phyloP scores from a whole-genome alignment of 495 filamentous ascomycete genomes.

The Penicillium flavigenum region DNA sequence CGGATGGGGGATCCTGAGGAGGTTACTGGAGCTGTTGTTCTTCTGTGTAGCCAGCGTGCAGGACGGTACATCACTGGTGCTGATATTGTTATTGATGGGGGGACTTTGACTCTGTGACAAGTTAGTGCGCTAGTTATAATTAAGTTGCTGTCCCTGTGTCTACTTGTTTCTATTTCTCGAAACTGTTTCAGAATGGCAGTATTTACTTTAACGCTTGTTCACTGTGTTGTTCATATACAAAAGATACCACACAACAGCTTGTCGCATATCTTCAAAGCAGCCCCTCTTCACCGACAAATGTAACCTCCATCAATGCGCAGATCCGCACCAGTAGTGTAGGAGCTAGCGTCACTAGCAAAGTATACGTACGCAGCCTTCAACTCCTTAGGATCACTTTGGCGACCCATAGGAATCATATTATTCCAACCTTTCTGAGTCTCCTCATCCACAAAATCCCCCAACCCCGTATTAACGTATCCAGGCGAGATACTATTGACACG shows the following conservation, averaged over 20 bases:
- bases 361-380: constrained; percentile 69
- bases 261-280: constrained; percentile 46
- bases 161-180: too few species aligned
- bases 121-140: neutral
- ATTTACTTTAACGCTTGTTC: neutral
- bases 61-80: constrained; percentile 75
- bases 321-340: constrained; percentile 77
- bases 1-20: constrained; percentile 73
- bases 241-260: neutral
- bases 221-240: neutral
- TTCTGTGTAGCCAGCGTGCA: constrained; percentile 67
- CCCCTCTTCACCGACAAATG: constrained; percentile 12
- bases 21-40: constrained; percentile 75
- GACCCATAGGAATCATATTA: constrained; percentile 64
- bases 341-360: constrained; percentile 62
- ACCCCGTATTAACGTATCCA: constrained; percentile 67
- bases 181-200: too few species aligned
- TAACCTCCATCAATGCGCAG: constrained; percentile 51
- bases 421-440: constrained; percentile 62
- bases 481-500: constrained; percentile 63
- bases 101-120: constrained; percentile 45
- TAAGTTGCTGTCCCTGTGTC: too few species aligned
- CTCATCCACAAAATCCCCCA: constrained; percentile 62
- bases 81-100: constrained; percentile 58
- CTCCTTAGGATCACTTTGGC: constrained; percentile 67